A percentile compares a stretch with the other conserved stretches of the same genome.
These are phyloP conservation scores for Ajuga reptans DNA, from an alignment of 305 asterid species.

Conservation along the genomic window DNA sequence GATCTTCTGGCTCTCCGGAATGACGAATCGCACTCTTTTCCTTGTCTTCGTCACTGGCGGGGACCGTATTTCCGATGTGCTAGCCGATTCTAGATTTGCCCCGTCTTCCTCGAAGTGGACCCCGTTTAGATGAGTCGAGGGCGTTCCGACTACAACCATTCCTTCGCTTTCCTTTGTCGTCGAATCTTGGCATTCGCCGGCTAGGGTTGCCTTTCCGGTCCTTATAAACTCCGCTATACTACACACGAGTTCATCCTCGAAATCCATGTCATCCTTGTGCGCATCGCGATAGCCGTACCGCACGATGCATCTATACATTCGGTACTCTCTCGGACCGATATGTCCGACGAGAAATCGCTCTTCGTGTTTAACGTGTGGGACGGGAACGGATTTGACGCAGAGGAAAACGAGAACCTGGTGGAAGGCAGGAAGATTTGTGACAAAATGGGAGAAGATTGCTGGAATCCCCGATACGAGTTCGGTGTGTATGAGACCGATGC, in stretches of 20 bases:
- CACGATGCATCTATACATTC: constrained; percentile 50
- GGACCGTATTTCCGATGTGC: constrained; percentile 25
- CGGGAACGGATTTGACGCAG: constrained; percentile 50
- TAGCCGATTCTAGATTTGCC: constrained; percentile 11
- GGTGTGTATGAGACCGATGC: constrained; percentile 58
- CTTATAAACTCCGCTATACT: constrained; percentile 56
- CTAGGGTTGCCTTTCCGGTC: constrained; percentile 20
- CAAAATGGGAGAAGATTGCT: constrained; percentile 54
- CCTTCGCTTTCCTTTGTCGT: constrained; percentile 4
- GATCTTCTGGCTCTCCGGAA: constrained; percentile 41
- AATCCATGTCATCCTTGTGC: constrained; percentile 43
- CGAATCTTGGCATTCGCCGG: background rate
- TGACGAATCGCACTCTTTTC: constrained; percentile 44
- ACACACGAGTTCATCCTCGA: constrained; percentile 52
- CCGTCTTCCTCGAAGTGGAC: constrained; percentile 26
- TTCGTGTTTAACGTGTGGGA: constrained; percentile 49
- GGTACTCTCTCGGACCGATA: constrained; percentile 41
- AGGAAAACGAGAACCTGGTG: constrained; percentile 56
- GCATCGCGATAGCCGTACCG: constrained; percentile 60
- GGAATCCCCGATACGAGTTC: constrained; percentile 60
- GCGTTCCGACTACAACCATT: constrained; percentile 45
- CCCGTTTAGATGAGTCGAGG: constrained; percentile 32
- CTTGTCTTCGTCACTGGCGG: background rate
- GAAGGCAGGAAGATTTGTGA: constrained; percentile 66
- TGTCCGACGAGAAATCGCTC: constrained; percentile 58